phyloP scores from a whole-genome alignment of 495 filamentous ascomycete genomes.

The Hypoxylon intermedium region DNA sequence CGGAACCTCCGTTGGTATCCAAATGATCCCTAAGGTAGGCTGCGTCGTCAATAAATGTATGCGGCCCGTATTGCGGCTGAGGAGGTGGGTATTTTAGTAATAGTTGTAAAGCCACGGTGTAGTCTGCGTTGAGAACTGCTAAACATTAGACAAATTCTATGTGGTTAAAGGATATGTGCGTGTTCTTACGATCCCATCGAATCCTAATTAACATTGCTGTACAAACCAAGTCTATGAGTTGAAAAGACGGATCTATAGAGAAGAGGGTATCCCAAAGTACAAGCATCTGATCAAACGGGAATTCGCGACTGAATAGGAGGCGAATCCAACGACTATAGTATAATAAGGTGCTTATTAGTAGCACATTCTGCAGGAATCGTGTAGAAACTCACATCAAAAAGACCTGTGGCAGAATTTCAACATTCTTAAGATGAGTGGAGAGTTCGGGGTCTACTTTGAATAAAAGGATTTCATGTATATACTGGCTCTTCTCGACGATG shows the following conservation, averaged over 20 bases:
- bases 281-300: constrained; percentile 83
- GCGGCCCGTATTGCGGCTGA: constrained; percentile 65
- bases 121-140: constrained; percentile 82
- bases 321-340: constrained; percentile 85
- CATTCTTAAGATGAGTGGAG: constrained; percentile 77
- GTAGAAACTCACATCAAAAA: constrained; percentile 82
- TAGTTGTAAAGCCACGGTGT: constrained; percentile 80
- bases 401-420: constrained; percentile 94
- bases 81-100: constrained; percentile 83
- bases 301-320: constrained; percentile 91
- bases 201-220: constrained; percentile 93
- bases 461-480: constrained; percentile 83
- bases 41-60: constrained; percentile 87
- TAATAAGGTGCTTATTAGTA: constrained; percentile 18
- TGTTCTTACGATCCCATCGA: constrained; percentile 80
- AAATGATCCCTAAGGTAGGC: constrained; percentile 81
- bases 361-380: not conserved
- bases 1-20: constrained; percentile 70
- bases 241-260: constrained; percentile 81
- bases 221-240: constrained; percentile 86
- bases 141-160: not conserved
- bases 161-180: not conserved
- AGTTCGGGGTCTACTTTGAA: constrained; percentile 80
- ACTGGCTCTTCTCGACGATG: constrained; percentile 83
- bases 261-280: constrained; percentile 91